Evolutionary conservation across 1,139 yeast species (phyloP).

Genomic region (Scheffersomyces titani): DNA sequence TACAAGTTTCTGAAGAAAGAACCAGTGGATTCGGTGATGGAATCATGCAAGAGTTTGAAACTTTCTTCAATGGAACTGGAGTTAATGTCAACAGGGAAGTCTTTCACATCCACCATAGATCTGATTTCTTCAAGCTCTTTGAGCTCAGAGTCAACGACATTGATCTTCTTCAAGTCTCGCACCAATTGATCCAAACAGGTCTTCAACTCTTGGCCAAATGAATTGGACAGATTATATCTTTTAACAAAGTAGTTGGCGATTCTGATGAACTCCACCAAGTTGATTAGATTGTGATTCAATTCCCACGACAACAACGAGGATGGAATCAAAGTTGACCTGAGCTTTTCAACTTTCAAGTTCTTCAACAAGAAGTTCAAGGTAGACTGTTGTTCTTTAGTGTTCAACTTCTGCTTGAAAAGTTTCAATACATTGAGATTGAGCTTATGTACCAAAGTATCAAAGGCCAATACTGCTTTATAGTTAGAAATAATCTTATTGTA

Average conservation of each 20-base stretch:
- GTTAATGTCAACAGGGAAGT: background rate
- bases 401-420: slow-evolving; percentile 20
- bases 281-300: slow-evolving; percentile 22
- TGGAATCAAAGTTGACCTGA: slow-evolving; percentile 15
- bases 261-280: slow-evolving; percentile 28
- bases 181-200: slow-evolving; percentile 7
- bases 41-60: background rate
- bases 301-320: slow-evolving; percentile 19
- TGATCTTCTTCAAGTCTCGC: slow-evolving; percentile 9
- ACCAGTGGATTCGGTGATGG: background rate
- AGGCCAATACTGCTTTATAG: slow-evolving; percentile 3
- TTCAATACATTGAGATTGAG: slow-evolving; percentile 24
- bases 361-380: slow-evolving; percentile 29
- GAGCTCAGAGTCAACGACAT: slow-evolving; percentile 2
- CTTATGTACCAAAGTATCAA: slow-evolving; percentile 6
- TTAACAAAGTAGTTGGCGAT: slow-evolving; percentile 11
- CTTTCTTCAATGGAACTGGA: background rate
- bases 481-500: slow-evolving; percentile 8
- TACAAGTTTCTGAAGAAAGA: background rate
- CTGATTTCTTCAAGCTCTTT: slow-evolving; percentile 3
- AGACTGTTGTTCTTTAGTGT: slow-evolving; percentile 25
- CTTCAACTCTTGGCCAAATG: slow-evolving; percentile 1
- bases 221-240: slow-evolving; percentile 1
- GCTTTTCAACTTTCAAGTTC: slow-evolving; percentile 30
- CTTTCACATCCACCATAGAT: background rate